A percentile compares a stretch with the other conserved stretches of the same genome.
Conservation (phyloP, 129 eudicot species). For the Chrysanthemum makinoi region DNA sequence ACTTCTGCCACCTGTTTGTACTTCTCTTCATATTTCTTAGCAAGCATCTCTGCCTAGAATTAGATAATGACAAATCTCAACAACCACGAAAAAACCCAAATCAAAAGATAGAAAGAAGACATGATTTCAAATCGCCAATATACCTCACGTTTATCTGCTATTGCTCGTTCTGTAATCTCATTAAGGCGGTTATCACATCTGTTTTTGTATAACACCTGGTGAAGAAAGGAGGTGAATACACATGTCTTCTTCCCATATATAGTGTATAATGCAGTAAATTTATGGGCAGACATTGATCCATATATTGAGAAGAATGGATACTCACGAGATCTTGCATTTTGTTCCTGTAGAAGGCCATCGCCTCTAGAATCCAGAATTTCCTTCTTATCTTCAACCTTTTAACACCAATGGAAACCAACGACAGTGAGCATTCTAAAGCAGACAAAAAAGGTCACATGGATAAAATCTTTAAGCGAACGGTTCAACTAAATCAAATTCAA, state of each 20-base stretch:
- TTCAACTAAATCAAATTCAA: constrained; percentile 19
- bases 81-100: too few relatives aligned
- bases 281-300: too few relatives aligned
- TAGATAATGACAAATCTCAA: too few relatives aligned
- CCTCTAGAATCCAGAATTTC: constrained; percentile 84
- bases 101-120: too few relatives aligned
- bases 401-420: constrained; percentile 26
- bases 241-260: not conserved
- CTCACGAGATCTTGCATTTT: constrained; percentile 99
- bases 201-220: too few relatives aligned
- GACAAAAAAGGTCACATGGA: not conserved
- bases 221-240: not conserved
- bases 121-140: too few relatives aligned
- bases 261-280: too few relatives aligned
- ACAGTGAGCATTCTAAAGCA: constrained; percentile 14
- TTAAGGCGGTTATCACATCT: too few relatives aligned
- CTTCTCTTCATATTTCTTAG: too few relatives aligned
- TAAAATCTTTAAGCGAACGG: not conserved
- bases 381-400: constrained; percentile 69
- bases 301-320: constrained; percentile 17
- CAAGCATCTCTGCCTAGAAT: too few relatives aligned
- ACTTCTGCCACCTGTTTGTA: constrained; percentile 80
- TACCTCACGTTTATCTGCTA: too few relatives aligned
- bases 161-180: too few relatives aligned
- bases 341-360: constrained; percentile 68